Evolutionary conservation across 495 filamentous ascomycete genomes (phyloP), one percentile per base, ranked within the genome.

Genomic region (Recurvomyces mirabilis): DNA sequence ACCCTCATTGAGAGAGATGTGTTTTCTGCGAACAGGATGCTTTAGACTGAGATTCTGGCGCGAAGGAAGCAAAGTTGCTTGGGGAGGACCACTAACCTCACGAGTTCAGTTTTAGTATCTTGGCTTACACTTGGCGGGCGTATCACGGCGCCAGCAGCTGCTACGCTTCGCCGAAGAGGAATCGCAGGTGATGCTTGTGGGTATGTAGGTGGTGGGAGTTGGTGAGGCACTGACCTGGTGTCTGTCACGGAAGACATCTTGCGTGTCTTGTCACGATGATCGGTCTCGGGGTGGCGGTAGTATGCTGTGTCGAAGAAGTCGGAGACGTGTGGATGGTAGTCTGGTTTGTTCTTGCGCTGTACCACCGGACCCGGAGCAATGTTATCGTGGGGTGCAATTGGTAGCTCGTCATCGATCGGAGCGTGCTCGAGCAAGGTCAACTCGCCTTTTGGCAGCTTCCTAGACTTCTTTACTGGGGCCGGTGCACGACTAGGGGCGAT

Each of bases 11-110:
- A 58, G 45, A 22, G 47, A 52, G 41, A 55, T 48, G 24, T 58
- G 55, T 33, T 40, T 35, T 14, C 51, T 52, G 34, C 49, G 47
- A n/a, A n/a, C n/a, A 40, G 47, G 51, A 46, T 50, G 46, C 31
- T 43, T 49, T 46, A 49, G 35, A 34, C 42, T 47, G 40, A 54
- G 19, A 19, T 48, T 25, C 21, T 18, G 13, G n/a, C 22, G 21
- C 13, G n/a, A 19, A 13, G 43, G 43, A n/a, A 46, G 13, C 10
- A 46, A 17, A 1, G 33, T 23, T 24, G 43, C 33, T 38, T 38
- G 34, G 25, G 34, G 33, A 15, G 32, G 34, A 19, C 33, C 33
- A 46, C 43, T 46, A 39, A 46, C 43, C 43, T 46, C 43, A 32
- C 39, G 15, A 20, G 7, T 15, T 9, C n/a, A n/a, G n/a, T 5